phyloP scores from a whole-genome alignment of 2,329 filamentous ascomycete species.

The Hirsutella thompsonii region DNA sequence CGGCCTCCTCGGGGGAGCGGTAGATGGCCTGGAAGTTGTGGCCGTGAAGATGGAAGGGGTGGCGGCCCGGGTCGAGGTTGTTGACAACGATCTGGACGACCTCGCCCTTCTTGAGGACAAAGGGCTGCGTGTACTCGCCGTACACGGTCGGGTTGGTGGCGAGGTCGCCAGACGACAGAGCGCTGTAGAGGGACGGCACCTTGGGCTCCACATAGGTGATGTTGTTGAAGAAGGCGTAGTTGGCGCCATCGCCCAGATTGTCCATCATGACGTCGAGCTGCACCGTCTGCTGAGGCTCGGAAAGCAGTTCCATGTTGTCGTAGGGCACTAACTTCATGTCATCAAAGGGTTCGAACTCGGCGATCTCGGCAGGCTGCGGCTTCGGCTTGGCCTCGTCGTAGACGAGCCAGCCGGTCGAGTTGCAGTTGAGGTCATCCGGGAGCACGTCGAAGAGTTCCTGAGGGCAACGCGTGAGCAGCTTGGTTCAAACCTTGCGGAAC shows the following conservation, averaged over 20 bases:
- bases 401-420: constrained; percentile 51
- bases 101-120: constrained; percentile 54
- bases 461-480: not conserved
- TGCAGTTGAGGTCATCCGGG: constrained; percentile 55
- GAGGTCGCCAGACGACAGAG: constrained; percentile 47
- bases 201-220: constrained; percentile 63
- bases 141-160: constrained; percentile 49
- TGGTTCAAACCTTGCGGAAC: not conserved
- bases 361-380: constrained; percentile 38
- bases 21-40: constrained; percentile 59
- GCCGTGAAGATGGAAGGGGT: constrained; percentile 71
- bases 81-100: constrained; percentile 69
- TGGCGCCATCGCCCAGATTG: constrained; percentile 47
- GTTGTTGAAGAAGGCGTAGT: constrained; percentile 59
- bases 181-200: constrained; percentile 71
- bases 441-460: constrained; percentile 55
- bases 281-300: constrained; percentile 49
- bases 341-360: constrained; percentile 56
- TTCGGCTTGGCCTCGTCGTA: constrained; percentile 35
- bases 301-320: constrained; percentile 48
- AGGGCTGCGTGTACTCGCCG: constrained; percentile 50
- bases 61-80: constrained; percentile 57
- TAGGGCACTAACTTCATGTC: constrained; percentile 59
- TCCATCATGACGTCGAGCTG: constrained; percentile 51
- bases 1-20: constrained; percentile 44